Conservation (phyloP, 768 basidiomycete species). For the Amyloporia xantha region DNA sequence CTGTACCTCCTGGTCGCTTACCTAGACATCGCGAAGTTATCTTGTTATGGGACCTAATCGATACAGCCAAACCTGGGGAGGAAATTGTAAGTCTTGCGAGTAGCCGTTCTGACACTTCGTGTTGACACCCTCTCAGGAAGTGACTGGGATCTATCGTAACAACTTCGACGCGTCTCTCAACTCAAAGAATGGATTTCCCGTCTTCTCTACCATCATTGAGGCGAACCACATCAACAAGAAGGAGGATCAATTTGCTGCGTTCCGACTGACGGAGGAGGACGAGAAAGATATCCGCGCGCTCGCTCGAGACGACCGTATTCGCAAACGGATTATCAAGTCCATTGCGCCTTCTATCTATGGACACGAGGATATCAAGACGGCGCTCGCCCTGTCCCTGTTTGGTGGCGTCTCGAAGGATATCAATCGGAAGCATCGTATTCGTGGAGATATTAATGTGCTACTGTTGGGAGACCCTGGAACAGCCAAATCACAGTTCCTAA, state of each 20-base stretch:
- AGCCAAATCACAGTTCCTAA: slow-evolving; percentile 97
- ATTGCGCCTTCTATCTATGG: slow-evolving; percentile 99
- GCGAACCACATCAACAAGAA: slow-evolving; percentile 99
- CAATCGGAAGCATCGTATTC: slow-evolving; percentile 91
- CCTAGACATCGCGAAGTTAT: slow-evolving; percentile 97
- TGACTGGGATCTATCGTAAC: slow-evolving; percentile 97
- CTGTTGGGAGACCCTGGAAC: slow-evolving; percentile 97
- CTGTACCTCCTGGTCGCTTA: slow-evolving; percentile 94
- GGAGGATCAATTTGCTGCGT: slow-evolving; percentile 98
- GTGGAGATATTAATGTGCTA: slow-evolving; percentile 97
- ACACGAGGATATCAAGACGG: slow-evolving; percentile 98
- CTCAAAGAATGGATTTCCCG: slow-evolving; percentile 98
- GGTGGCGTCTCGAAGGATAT: slow-evolving; percentile 94
- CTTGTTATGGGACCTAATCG: slow-evolving; percentile 96
- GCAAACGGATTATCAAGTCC: slow-evolving; percentile 96
- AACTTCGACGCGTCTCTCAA: slow-evolving; percentile 98
- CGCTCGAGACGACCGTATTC: slow-evolving; percentile 87
- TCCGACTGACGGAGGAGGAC: slow-evolving; percentile 95
- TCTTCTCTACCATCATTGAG: slow-evolving; percentile 97
- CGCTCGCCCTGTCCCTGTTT: slow-evolving; percentile 90
- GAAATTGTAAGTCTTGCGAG: slow-evolving; percentile 67
- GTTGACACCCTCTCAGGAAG: slow-evolving; percentile 53
- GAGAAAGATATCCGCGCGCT: slow-evolving; percentile 86
- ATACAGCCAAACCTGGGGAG: slow-evolving; percentile 96
- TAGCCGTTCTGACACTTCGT: not conserved